Conservation (phyloP, 116 monocot genomes). For the Posidonia oceanica region DNA sequence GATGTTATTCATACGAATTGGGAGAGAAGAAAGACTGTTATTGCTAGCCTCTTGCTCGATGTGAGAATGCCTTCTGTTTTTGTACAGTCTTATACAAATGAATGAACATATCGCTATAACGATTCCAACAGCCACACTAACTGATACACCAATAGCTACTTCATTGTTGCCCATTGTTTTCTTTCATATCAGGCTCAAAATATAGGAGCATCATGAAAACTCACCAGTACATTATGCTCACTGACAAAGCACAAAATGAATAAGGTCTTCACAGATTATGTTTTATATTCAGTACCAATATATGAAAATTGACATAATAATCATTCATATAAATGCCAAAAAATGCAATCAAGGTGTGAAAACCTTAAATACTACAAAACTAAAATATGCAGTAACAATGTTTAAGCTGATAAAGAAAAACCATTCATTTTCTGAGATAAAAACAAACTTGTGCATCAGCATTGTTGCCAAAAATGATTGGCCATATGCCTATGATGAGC, state of each 20-base stretch:
- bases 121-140: constrained; percentile 51
- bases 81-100: constrained; percentile 33
- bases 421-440: too few species aligned
- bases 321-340: too few species aligned
- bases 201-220: background rate
- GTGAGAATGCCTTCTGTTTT: constrained; percentile 23
- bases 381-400: too few species aligned
- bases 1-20: constrained; percentile 43
- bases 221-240: background rate
- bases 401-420: too few species aligned
- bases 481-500: too few species aligned
- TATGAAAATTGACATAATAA: too few species aligned
- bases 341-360: too few species aligned
- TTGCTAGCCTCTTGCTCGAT: constrained; percentile 14
- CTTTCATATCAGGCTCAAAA: background rate
- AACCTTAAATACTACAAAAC: too few species aligned
- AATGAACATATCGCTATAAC: constrained; percentile 43
- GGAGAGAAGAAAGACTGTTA: constrained; percentile 27
- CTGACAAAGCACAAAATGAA: background rate
- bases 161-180: background rate
- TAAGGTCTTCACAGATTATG: background rate
- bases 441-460: too few species aligned
- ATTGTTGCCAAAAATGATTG: too few species aligned
- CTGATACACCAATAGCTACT: constrained; percentile 49
- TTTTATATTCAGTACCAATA: too few species aligned